These are phyloP conservation scores for Helotiales sp. DNA, from an alignment of 2,329 filamentous ascomycete genomes.

Conservation along the genomic window DNA sequence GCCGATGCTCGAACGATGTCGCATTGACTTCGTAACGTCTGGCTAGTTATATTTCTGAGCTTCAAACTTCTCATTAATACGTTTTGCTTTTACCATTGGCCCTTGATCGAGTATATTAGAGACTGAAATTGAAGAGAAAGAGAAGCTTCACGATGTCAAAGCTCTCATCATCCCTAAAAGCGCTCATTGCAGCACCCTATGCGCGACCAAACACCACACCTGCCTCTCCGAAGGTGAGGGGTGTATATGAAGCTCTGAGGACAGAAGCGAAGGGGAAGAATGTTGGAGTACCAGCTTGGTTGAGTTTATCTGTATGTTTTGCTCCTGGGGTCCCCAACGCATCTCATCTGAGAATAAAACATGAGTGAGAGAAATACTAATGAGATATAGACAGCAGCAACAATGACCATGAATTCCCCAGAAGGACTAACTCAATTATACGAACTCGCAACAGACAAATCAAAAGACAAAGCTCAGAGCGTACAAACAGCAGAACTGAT, in stretches of 20 bases:
- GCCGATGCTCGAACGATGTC: neutral
- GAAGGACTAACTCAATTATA: slow-evolving; percentile 65
- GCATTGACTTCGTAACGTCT: neutral
- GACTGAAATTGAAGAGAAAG: neutral
- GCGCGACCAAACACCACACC: slow-evolving; percentile 65
- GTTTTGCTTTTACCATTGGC: neutral
- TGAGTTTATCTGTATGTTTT: slow-evolving; percentile 59
- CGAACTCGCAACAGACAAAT: slow-evolving; percentile 24
- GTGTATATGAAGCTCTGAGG: slow-evolving; percentile 65
- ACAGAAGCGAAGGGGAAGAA: slow-evolving; percentile 61
- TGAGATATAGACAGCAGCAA: slow-evolving; percentile 65
- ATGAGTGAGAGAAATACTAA: slow-evolving; percentile 7
- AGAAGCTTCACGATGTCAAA: slow-evolving; percentile 60
- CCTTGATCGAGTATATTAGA: neutral
- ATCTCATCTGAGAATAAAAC: neutral
- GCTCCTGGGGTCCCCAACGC: neutral
- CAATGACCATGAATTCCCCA: slow-evolving; percentile 84
- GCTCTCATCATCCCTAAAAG: slow-evolving; percentile 69
- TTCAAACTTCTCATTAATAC: neutral
- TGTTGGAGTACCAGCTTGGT: slow-evolving; percentile 64
- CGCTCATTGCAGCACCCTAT: slow-evolving; percentile 69
- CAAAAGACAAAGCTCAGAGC: slow-evolving; percentile 25
- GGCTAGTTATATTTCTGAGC: neutral
- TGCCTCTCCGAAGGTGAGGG: slow-evolving; percentile 61
- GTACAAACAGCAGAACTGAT: slow-evolving; percentile 62